Evolutionary conservation across 2,329 filamentous ascomycete genomes (phyloP).

Genomic region (Chaetomium strumarium): DNA sequence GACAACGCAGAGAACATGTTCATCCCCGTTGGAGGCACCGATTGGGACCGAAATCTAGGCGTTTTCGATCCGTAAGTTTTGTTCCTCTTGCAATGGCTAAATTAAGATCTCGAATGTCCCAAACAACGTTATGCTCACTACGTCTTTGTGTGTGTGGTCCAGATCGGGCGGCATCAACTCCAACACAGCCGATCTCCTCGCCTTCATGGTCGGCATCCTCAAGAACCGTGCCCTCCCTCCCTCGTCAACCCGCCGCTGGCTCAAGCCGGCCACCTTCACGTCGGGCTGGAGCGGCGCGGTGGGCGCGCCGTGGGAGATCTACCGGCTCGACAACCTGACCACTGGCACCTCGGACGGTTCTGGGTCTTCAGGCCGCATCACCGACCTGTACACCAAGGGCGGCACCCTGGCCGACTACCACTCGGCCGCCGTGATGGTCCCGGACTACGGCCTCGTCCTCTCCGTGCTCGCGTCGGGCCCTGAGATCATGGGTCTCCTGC

Average conservation of each 20-base stretch:
- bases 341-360: too few relatives aligned
- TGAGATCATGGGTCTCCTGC: conserved; percentile 12
- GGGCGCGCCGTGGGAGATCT: conserved; percentile 45
- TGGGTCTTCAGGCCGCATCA: conserved; percentile 35
- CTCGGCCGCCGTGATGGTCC: conserved; percentile 36
- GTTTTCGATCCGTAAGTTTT: too few relatives aligned
- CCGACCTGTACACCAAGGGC: conserved; percentile 43
- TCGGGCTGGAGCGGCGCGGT: conserved; percentile 34
- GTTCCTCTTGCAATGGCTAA: too few relatives aligned
- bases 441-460: conserved; percentile 41
- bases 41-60: too few relatives aligned
- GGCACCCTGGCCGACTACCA: conserved; percentile 40
- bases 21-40: too few relatives aligned
- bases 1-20: too few relatives aligned
- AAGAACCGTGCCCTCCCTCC: conserved; percentile 36
- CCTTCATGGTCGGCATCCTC: conserved; percentile 38
- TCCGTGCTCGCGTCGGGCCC: conserved; percentile 34
- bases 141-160: background rate
- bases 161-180: conserved; percentile 35
- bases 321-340: conserved; percentile 33
- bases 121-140: too few relatives aligned
- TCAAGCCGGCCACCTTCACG: conserved; percentile 38
- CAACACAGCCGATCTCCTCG: conserved; percentile 36
- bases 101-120: too few relatives aligned
- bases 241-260: conserved; percentile 37